phyloP scores from a whole-genome alignment of 805 yeast genomes.

The Sugiyamaella lignohabitans region DNA sequence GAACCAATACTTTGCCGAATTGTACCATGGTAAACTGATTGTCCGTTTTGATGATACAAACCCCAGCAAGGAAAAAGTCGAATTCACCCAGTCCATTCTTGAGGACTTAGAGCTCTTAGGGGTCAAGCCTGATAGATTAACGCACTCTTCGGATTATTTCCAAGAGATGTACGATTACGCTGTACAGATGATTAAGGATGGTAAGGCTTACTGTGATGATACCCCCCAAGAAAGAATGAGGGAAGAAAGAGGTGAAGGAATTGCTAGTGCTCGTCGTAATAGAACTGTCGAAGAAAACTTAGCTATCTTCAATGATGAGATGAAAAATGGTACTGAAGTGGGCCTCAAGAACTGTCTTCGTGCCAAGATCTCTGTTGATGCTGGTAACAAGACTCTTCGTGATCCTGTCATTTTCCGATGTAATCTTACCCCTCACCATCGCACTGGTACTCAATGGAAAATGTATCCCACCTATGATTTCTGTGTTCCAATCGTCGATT shows the following conservation, averaged over 20 bases:
- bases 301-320: constrained; percentile 76
- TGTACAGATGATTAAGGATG: constrained; percentile 82
- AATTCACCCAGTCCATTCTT: constrained; percentile 87
- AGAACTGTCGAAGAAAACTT: constrained; percentile 90
- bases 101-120: constrained; percentile 90
- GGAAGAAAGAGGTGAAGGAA: constrained; percentile 97
- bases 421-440: constrained; percentile 95
- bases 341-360: constrained; percentile 91
- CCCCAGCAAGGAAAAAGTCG: constrained; percentile 93
- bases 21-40: constrained; percentile 92
- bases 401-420: constrained; percentile 98
- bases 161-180: constrained; percentile 85
- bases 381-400: constrained; percentile 89
- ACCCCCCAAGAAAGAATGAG: constrained; percentile 94
- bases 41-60: constrained; percentile 98
- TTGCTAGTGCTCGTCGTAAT: constrained; percentile 85
- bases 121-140: constrained; percentile 80
- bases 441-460: constrained; percentile 91
- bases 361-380: constrained; percentile 91
- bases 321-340: constrained; percentile 88
- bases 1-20: constrained; percentile 93
- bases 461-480: constrained; percentile 98
- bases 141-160: constrained; percentile 93
- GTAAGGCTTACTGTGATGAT: constrained; percentile 96
- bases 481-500: constrained; percentile 95